Conservation (phyloP, 495 filamentous ascomycete species). For the Xeromyces bisporus region DNA sequence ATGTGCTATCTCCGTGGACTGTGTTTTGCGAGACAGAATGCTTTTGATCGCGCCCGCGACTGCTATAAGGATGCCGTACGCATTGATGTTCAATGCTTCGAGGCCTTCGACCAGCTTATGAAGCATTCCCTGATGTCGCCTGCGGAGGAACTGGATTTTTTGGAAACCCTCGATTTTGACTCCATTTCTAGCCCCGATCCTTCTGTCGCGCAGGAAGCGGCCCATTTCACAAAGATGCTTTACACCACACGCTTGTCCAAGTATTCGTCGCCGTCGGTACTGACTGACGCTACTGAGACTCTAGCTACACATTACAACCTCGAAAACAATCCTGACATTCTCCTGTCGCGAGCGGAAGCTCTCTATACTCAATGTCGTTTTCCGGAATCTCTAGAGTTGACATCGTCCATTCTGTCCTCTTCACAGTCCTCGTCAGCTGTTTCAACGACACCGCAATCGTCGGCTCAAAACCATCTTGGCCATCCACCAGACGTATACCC, state of each 20-base stretch:
- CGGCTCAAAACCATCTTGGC: constrained; percentile 41
- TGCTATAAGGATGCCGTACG: constrained; percentile 95
- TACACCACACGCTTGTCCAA: constrained; percentile 95
- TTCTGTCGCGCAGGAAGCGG: constrained; percentile 58
- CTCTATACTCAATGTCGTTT: constrained; percentile 92
- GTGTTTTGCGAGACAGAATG: constrained; percentile 94
- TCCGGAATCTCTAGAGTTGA: constrained; percentile 67
- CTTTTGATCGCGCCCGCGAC: constrained; percentile 91
- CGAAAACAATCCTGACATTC: constrained; percentile 69
- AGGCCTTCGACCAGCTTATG: constrained; percentile 95
- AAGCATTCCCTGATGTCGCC: constrained; percentile 97
- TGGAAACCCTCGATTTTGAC: constrained; percentile 85
- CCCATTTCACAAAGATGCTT: constrained; percentile 87
- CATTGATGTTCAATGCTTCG: constrained; percentile 96
- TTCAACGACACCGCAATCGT: constrained; percentile 7
- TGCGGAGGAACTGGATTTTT: constrained; percentile 84
- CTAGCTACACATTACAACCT: constrained; percentile 90
- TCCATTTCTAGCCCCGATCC: constrained; percentile 45
- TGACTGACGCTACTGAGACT: constrained; percentile 75
- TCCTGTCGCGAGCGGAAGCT: constrained; percentile 81
- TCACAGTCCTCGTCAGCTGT: constrained; percentile 18
- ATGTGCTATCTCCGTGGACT: constrained; percentile 94
- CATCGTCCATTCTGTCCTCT: constrained; percentile 56
- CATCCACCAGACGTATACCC: constrained; percentile 85
- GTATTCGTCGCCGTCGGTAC: constrained; percentile 71